Percentiles rank a stretch among this genome's conserved stretches.
Evolutionary conservation across 2,329 filamentous ascomycete species (phyloP).

Genomic region (Botrytis galanthina): DNA sequence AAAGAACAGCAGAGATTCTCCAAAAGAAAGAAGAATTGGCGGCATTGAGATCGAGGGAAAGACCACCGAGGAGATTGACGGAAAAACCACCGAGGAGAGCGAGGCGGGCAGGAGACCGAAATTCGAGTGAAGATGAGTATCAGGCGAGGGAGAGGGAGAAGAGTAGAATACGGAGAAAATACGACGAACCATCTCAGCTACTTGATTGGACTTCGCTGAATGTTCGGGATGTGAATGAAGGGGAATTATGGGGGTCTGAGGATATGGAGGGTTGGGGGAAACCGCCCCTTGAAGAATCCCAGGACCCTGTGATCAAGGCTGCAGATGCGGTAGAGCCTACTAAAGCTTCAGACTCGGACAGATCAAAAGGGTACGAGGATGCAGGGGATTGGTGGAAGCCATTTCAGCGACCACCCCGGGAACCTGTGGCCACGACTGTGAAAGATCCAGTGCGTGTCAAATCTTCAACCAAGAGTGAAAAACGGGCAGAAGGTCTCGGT

Average conservation of each 20-base stretch:
- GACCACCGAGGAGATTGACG: not conserved
- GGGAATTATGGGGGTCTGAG: not conserved
- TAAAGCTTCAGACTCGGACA: not conserved
- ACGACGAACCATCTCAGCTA: not conserved
- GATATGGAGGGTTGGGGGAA: not conserved
- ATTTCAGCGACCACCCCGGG: not conserved
- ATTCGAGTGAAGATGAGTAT: not conserved
- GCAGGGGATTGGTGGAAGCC: not conserved
- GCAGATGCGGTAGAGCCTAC: not conserved
- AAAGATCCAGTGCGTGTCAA: not conserved
- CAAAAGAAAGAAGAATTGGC: not conserved
- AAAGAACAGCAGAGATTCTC: no score
- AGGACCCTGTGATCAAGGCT: not conserved
- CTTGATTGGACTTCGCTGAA: not conserved
- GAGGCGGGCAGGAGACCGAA: not conserved
- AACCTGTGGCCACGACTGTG: fast-evolving
- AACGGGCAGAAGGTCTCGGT: not conserved
- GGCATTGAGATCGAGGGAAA: not conserved
- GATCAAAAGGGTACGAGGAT: not conserved
- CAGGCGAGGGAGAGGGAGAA: not conserved
- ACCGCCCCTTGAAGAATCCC: not conserved
- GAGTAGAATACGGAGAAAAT: not conserved
- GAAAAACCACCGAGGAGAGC: not conserved
- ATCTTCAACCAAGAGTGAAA: fast-evolving
- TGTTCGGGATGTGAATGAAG: fast-evolving